Base-by-base conservation (phyloP, 192 early-diverging fungal genomes). In the Umbelopsis vinacea region DNA sequence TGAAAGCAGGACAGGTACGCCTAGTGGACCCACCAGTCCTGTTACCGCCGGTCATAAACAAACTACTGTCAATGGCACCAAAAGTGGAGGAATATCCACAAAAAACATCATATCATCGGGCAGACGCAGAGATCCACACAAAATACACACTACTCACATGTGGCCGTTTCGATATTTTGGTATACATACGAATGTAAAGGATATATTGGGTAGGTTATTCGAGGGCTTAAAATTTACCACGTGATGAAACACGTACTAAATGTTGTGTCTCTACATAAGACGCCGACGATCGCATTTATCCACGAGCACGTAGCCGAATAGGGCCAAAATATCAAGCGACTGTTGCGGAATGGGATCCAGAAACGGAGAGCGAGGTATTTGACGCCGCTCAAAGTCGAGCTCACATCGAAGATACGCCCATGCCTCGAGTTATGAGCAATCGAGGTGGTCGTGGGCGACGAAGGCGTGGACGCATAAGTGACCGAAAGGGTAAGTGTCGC, bases 101-200 rank as follows among this genome's bases (percentile, higher is more conserved):
- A 63, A 63, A 33, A 63, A 38, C 4, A 63, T 63, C 57, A 63
- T 63, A 26, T 17, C 57, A 6, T n/a, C 33, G 19, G 11, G 24
- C 19, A 35, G 57, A n/a, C 26, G 83, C 46, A 67, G 79, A 46
- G 79, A 81, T 80, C 77, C 83, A 66, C 52, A 87, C 76, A 73
- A 82, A 57, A 77, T 79, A n/a, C 79, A 57, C 24, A 83, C 81
- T 71, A 87, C 88, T 15, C 83, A 88, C 17, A 83, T 89, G 81
- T 97, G 94, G 94, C 95, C 95, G 11, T 97, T 91, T 72, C 84
- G 92, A 15, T 97, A 97, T 73, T 93, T 95, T 84, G 94, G 94
- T 17, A 86, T 93, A 22, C 90, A 95, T 76, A 87, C 90, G 0
- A 86, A 91, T 47, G 87, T 92, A 21, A 83, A 85, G 7, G 91